These are phyloP conservation scores for Diaporthe batatas DNA, from an alignment of 2,329 filamentous ascomycete genomes.

Conservation along the genomic window DNA sequence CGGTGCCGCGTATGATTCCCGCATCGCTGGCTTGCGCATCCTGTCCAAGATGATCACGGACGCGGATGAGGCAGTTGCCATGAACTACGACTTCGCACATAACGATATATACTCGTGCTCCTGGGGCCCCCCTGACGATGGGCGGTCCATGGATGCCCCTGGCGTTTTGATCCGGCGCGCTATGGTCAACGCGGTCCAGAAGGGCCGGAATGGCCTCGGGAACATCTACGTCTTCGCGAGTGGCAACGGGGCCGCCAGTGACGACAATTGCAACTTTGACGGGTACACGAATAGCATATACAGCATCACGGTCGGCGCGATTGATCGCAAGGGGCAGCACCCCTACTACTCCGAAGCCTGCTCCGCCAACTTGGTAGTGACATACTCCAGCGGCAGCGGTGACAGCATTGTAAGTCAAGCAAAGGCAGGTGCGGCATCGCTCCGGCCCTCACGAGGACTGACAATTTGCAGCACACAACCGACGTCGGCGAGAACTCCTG, in stretches of 20 bases:
- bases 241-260: conserved; percentile 87
- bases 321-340: conserved; percentile 88
- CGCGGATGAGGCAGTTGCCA: conserved; percentile 89
- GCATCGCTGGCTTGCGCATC: conserved; percentile 92
- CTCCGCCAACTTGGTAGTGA: conserved; percentile 94
- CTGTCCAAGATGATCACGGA: conserved; percentile 92
- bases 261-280: conserved; percentile 99
- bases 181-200: conserved; percentile 92
- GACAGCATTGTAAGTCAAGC: conserved; percentile 78
- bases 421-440: background rate
- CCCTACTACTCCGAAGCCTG: conserved; percentile 97
- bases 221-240: conserved; percentile 98
- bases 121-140: conserved; percentile 97
- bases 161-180: conserved; percentile 89
- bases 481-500: conserved; percentile 89
- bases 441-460: background rate
- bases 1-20: conserved; percentile 94
- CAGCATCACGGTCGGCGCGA: conserved; percentile 94
- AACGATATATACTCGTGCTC: conserved; percentile 99
- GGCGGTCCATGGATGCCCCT: conserved; percentile 92
- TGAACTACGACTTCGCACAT: conserved; percentile 92
- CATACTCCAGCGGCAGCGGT: conserved; percentile 91
- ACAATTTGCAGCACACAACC: conserved; percentile 78
- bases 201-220: conserved; percentile 85
- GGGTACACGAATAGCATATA: conserved; percentile 99